phyloP scores from a whole-genome alignment of 2,329 filamentous ascomycete genomes.

The Fusarium concolor region DNA sequence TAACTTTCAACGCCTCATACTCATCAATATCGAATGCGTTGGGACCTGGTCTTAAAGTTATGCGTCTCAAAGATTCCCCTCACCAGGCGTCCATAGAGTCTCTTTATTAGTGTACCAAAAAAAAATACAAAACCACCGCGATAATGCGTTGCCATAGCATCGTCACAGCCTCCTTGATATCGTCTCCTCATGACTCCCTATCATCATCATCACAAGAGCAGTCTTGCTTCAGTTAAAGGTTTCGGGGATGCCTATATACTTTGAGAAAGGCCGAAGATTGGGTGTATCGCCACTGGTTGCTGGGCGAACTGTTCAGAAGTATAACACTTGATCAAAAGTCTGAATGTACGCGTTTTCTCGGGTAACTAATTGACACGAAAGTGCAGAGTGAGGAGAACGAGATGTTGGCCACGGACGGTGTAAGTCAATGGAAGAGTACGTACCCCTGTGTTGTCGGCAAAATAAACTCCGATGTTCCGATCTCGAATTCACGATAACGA shows the following conservation, averaged over 20 bases:
- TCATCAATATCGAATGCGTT: not conserved
- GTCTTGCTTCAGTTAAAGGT: slow-evolving; percentile 3
- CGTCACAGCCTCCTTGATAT: not conserved
- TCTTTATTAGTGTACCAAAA: not conserved
- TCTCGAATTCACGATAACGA: slow-evolving; percentile 30
- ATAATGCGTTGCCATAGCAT: not conserved
- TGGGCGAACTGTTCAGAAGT: not conserved
- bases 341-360: too few species aligned
- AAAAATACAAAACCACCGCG: not conserved
- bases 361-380: not conserved
- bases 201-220: not conserved
- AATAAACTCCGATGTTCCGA: slow-evolving; percentile 33
- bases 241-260: not conserved
- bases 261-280: not conserved
- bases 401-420: not conserved
- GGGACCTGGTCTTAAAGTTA: not conserved
- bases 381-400: not conserved
- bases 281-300: not conserved
- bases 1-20: not conserved
- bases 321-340: too few species aligned
- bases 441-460: slow-evolving; percentile 14
- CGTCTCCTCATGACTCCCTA: not conserved
- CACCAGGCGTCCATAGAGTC: slow-evolving; percentile 5
- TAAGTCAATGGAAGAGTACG: slow-evolving; percentile 3
- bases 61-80: slow-evolving; percentile 4